Evolutionary conservation across 176 grass and related monocot genomes (phyloP), one percentile per base, ranked within the genome.

Genomic region (Elaeis guineensis): DNA sequence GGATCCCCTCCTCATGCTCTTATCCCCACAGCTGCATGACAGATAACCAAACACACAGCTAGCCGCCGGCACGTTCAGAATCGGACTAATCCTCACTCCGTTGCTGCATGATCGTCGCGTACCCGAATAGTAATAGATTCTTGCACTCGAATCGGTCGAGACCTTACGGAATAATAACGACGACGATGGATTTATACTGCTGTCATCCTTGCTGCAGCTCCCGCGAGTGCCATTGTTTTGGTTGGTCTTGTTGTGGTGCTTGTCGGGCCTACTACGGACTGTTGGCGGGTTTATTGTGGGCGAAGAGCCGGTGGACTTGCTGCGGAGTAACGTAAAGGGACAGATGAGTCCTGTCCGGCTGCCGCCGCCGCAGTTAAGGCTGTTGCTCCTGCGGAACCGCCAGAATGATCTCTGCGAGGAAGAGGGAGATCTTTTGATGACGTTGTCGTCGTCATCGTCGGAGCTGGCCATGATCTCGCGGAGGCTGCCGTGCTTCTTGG

Each of bases 41-140:
- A 71, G 57, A 51, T 59, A 60, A 56, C 48, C 59, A 16, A 71
- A 26, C 3, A 71, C 23, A 22, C 57, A 17, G 0, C 22, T 8
- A 15, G 35, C 35, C 56, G 57, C 39, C 44, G 68, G 68, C 44
- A 60, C 39, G 56, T 71, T 50, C 6, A 71, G 21, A 4, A 71
- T 26, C 22, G 68, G 68, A 5, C 56, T 59, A 20, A 71, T 51
- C 11, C 68, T 49, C 20, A 71, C 48, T 16, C 35, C 68, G 19
- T 71, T 59, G 21, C 44, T 44, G 48, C 59, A 52, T 15, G 52
- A 22, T 28, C 9, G 2, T 14, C 18, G 21, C 22, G 52, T 54
- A 11, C 17, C 65, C 9, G 65, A 68, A 28, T 68, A 68, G 52
- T 68, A 68, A 52, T 68, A 68, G 0, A 32, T 26, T 35, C 65